Base-by-base conservation (phyloP, 768 basidiomycete genomes). In the Imleria badia region DNA sequence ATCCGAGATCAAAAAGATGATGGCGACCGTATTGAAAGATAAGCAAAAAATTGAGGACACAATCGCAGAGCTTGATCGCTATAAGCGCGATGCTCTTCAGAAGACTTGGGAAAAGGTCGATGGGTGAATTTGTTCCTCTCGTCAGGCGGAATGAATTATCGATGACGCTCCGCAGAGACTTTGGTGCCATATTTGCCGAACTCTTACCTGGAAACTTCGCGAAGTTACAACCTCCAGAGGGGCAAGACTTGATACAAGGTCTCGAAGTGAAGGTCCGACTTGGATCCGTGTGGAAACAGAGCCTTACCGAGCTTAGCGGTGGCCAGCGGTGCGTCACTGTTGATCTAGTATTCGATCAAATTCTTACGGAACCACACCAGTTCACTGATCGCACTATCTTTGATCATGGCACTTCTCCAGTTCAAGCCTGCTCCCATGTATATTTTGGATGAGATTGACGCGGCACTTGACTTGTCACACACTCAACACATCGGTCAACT, bases 401-500 rank as follows among this genome's bases (percentile, higher is more conserved):
- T 99, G 36, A 98, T 98, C 76, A 96, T 99, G 94, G 90, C 97
- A 0, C 83, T 99, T 17, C 84, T 98, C n/a, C 94, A 98, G 69
- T 98, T 98, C 81, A 98, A 98, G 67, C 95, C 96, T 9, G 95
- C 96, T 15, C 96, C 94, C 3, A 94, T 98, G 93, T 98, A 98
- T 72, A 99, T 99, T 67, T 82, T 99, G 10, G 97, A 99, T 73
- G 97, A 99, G 73, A 96, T 99, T 59, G 97, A 98, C 71, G 95
- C 97, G 0, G 96, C 96, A 9, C 81, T 98, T 26, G 97, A 99
- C 73, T 76, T 98, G 13, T 95, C 93, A 29, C 94, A 96, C 62
- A 96, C 93, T 2, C 94, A 98, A 65, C 93, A 99, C 71, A 98
- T 99, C 55, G 97, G 96, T 30, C 92, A 94, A 60, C 83, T 98